Evolutionary conservation across 2,329 filamentous ascomycete genomes (phyloP), one percentile per base, ranked within the genome.

Genomic region (Thelonectria blattea): DNA sequence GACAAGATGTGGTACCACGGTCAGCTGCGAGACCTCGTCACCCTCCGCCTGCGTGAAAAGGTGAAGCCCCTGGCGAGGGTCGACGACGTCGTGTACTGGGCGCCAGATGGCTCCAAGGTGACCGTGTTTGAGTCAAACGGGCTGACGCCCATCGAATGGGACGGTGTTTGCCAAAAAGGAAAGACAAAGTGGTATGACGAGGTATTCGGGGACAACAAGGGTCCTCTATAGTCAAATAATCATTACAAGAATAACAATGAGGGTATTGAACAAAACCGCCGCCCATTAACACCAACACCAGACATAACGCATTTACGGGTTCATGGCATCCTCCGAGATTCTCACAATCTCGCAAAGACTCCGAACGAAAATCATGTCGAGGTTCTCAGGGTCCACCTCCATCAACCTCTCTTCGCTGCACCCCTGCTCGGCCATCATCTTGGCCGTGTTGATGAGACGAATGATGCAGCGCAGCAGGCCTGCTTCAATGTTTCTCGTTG

Each of bases 401-500:
- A 75, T 58, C 48, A 73, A 58, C 17, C 65, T 65, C 17, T 76
- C 74, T 27, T 75, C 73, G 0, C 56, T 64, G 5, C 59, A 51
- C 3, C 69, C 73, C 11, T 67, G 69, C 34, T 74, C 73, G 1
- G 74, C 66, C 68, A 76, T 75, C 54, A 76, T 68, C 59, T 69
- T 74, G 12, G 85, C 77, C 5, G 83, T 85, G 3, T 78, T 75
- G 0, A 86, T 79, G 2, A 87, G 73, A 15, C 81, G 72, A 2
- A 76, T 76, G 58, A 87, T 81, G 68, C 84, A 87, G 45, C 75
- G 76, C 45, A 79, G 74, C 17, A 88, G 73, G 0, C 82, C 84
- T 1, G 76, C 71, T 32, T 83, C 82, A 1, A 88, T 74, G 22
- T 80, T 79, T 14, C 76, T 73, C 52, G 82, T 71, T 1, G 76